Base-by-base conservation (phyloP, 257 asterid species). In the Solanum medicagineum region DNA sequence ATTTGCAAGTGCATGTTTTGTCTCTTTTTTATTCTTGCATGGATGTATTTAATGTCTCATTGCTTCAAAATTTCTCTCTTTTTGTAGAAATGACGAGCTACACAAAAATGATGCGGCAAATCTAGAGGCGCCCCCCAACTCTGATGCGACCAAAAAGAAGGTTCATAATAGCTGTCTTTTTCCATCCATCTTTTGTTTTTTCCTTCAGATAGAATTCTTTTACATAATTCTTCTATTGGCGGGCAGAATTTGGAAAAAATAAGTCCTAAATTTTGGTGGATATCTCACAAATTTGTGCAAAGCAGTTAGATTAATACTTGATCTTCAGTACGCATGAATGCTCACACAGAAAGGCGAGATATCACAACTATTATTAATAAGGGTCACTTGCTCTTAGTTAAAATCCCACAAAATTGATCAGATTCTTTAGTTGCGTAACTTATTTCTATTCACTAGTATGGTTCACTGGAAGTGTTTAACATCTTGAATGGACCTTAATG, bases 131-230 rank as follows among this genome's bases (percentile, higher is more conserved):
- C 80, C 91, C 84, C 56, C 68, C 81, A 84, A 81, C 63, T 87
- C 91, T 53, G 86, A 70, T 75, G 90, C 88, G 68, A 89, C 89
- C 26, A 91, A 87, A 88, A 97, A 93, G 94, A 97, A 94, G 65
- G 68, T 86, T 62, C 32, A 36, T 56, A 8, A 73, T 15, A 22
- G n/a, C 81, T 82, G 83, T 63, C 47, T 14, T 74, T 75, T 75
- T 15, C 60, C 81, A 45, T 75, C 71, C 22, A 32, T 66, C 59
- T 11, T 65, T 29, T 75, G 87, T 77, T 29, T 57, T 55, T 70
- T 42, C 15, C 65, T 16, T 24, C 65, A 62, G 44, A 7, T 65
- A 3, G 49, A 84, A 55, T n/a, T 79, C 42, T 65, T 65, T 62
- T 16, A 7, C 71, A 10, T 24, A 53, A 53, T 26, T 42, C 60